Conservation (phyloP, 2,329 filamentous ascomycete genomes). For the Aureobasidium sp. region DNA sequence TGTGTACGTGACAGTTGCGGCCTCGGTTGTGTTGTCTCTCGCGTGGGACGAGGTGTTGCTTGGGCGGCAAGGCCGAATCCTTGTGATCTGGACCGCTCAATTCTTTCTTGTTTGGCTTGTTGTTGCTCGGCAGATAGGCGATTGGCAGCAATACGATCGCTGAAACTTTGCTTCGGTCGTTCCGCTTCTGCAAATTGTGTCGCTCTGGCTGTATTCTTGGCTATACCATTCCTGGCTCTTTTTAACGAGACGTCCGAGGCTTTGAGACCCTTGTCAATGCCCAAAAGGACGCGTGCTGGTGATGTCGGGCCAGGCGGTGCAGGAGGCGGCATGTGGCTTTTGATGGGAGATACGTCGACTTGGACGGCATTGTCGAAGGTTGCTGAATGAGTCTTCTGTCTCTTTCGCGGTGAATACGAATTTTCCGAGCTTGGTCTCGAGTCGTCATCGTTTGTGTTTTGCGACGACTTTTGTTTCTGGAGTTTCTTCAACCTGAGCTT, state of each 20-base stretch:
- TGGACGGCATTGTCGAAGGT: constrained; percentile 46
- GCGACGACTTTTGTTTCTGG: constrained; percentile 40
- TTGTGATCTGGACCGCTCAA: constrained; percentile 36
- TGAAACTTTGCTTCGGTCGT: constrained; percentile 58
- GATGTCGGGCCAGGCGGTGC: constrained; percentile 47
- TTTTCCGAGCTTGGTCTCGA: not conserved
- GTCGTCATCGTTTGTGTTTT: constrained; percentile 5
- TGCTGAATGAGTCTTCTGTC: constrained; percentile 3
- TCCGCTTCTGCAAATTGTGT: constrained; percentile 12
- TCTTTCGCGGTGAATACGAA: constrained; percentile 20
- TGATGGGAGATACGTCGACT: constrained; percentile 68
- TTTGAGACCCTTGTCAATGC: constrained; percentile 81
- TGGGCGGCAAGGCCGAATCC: constrained; percentile 23
- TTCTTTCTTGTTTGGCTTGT: constrained; percentile 38
- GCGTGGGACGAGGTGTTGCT: not conserved
- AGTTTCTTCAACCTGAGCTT: constrained; percentile 81
- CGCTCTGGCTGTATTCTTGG: constrained; percentile 1
- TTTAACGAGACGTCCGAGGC: constrained; percentile 80
- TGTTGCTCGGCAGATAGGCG: constrained; percentile 38
- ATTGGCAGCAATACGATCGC: constrained; percentile 72
- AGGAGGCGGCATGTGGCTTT: constrained; percentile 37
- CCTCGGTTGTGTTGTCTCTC: not conserved
- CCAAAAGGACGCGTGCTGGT: constrained; percentile 70
- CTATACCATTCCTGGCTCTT: constrained; percentile 45
- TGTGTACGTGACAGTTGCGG: not conserved